A percentile compares a stretch with the other conserved stretches of the same genome.
These are phyloP conservation scores for Willaertia magna DNA, from an alignment of 208 protist genomes.

Conservation along the genomic window DNA sequence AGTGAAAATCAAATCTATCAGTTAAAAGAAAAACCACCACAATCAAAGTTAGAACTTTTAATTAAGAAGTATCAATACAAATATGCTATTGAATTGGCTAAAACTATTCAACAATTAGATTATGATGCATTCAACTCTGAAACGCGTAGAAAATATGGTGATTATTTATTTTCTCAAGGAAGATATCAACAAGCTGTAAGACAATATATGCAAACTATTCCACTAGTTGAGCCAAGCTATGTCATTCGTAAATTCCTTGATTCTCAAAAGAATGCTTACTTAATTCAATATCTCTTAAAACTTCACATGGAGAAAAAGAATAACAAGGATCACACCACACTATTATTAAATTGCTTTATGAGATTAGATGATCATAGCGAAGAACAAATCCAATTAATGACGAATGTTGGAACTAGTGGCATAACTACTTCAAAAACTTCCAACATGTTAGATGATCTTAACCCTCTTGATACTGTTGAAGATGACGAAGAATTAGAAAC, in stretches of 20 bases:
- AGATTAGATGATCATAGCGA: constrained; percentile 51
- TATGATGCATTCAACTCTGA: constrained; percentile 26
- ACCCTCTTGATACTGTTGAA: background rate
- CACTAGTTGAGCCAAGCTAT: constrained; percentile 82
- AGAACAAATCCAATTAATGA: constrained; percentile 19
- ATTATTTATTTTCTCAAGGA: constrained; percentile 70
- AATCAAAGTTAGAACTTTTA: constrained; percentile 83
- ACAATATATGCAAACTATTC: constrained; percentile 83
- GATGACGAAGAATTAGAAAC: background rate
- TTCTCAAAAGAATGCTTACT: constrained; percentile 68
- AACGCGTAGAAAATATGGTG: constrained; percentile 76
- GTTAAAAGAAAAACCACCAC: constrained; percentile 69
- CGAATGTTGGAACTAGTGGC: constrained; percentile 36
- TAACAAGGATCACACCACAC: constrained; percentile 82
- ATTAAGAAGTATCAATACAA: constrained; percentile 82
- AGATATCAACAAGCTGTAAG: constrained; percentile 62
- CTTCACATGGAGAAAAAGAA: background rate
- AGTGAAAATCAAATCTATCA: constrained; percentile 26
- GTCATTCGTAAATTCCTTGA: constrained; percentile 89
- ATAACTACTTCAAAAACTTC: background rate
- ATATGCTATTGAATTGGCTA: constrained; percentile 74
- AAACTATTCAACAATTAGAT: constrained; percentile 15
- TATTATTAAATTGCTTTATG: constrained; percentile 90
- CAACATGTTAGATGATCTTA: constrained; percentile 38
- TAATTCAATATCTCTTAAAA: constrained; percentile 67